Conservation (phyloP, 2,329 filamentous ascomycete species). For the Ceratocystis smalleyi region DNA sequence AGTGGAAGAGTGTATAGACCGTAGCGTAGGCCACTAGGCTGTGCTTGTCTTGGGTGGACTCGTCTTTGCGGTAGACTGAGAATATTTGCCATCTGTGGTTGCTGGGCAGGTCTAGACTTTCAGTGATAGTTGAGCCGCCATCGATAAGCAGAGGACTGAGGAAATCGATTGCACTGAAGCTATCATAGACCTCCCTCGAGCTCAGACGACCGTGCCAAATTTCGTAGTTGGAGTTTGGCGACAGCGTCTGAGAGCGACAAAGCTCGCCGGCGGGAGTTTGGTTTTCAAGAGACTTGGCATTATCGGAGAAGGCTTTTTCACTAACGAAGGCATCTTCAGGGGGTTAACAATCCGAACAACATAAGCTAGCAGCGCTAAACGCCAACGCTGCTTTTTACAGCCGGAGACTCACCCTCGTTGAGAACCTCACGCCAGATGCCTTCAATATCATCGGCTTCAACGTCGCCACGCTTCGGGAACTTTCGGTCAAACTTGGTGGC, state of each 20-base stretch:
- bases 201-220: constrained; percentile 67
- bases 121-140: constrained; percentile 60
- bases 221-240: constrained; percentile 41
- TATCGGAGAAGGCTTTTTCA: constrained; percentile 41
- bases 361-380: constrained; percentile 34
- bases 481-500: constrained; percentile 5
- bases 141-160: constrained; percentile 81
- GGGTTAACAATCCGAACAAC: constrained; percentile 25
- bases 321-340: constrained; percentile 50
- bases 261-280: constrained; percentile 11
- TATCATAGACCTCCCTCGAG: constrained; percentile 50
- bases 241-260: background rate
- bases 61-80: constrained; percentile 52
- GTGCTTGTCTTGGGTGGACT: constrained; percentile 35
- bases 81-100: constrained; percentile 49
- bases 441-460: constrained; percentile 14
- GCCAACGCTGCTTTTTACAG: background rate
- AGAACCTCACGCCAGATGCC: constrained; percentile 12
- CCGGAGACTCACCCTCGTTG: constrained; percentile 5
- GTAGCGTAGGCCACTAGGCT: constrained; percentile 80
- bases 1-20: constrained; percentile 70
- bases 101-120: constrained; percentile 42
- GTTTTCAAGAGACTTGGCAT: background rate
- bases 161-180: constrained; percentile 70
- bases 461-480: constrained; percentile 13